A percentile compares a stretch with the other conserved stretches of the same genome.
phyloP scores from a whole-genome alignment of 169 alveolate genomes.

The Perkinsus marinus region DNA sequence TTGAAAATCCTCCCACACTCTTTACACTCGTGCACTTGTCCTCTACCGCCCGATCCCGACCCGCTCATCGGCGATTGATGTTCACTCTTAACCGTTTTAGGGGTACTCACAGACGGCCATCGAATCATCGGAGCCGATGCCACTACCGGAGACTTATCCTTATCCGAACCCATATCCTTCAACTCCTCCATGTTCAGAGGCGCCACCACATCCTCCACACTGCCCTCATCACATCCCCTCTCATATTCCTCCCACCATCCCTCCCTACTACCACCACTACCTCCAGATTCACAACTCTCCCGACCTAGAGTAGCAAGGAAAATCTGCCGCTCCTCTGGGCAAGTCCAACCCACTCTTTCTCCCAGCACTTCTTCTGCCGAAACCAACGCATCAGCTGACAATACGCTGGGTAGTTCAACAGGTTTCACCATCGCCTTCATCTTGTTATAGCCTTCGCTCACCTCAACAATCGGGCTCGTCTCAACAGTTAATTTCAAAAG shows the following conservation, averaged over 20 bases:
- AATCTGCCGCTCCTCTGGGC: background rate
- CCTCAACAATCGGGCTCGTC: background rate
- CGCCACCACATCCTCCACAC: background rate
- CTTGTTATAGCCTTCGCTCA: background rate
- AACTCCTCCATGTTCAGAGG: background rate
- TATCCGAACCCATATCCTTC: background rate
- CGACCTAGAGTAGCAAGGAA: background rate
- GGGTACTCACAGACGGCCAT: background rate
- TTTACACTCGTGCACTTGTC: background rate
- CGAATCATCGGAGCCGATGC: background rate
- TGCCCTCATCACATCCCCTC: background rate
- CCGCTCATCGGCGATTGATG: background rate
- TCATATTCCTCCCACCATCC: background rate
- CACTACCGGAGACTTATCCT: background rate
- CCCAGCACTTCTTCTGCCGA: background rate
- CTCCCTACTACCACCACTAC: background rate
- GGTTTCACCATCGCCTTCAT: background rate
- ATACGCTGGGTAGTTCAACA: background rate
- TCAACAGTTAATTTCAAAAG: background rate
- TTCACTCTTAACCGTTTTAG: background rate
- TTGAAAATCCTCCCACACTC: background rate
- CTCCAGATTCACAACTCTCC: too few relatives aligned
- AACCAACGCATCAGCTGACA: background rate
- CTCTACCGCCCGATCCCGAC: background rate
- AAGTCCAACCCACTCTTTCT: background rate